Conservation (phyloP, 371 early-diverging fungal genomes). For the Syncephalastrum monosporum region DNA sequence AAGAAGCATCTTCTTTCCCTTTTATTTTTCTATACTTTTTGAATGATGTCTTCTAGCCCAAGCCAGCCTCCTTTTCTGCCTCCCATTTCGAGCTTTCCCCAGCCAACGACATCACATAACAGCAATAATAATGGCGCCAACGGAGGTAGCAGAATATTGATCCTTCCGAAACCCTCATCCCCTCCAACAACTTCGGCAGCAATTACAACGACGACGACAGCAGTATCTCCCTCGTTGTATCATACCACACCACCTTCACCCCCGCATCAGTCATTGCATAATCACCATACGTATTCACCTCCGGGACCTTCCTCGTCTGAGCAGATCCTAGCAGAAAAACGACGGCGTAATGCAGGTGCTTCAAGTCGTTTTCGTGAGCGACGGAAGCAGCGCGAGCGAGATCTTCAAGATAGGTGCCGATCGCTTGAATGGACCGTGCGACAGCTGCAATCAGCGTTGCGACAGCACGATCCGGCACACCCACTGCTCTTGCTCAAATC, state of each 20-base stretch:
- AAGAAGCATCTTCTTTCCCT: background rate
- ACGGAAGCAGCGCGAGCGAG: slow-evolving; percentile 57
- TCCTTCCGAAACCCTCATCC: slow-evolving; percentile 11
- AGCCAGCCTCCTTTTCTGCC: slow-evolving; percentile 12
- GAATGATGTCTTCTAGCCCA: slow-evolving; percentile 5
- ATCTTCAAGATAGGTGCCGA: slow-evolving; percentile 49
- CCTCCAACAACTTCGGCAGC: slow-evolving; percentile 6
- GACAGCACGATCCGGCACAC: slow-evolving; percentile 26
- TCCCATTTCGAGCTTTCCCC: slow-evolving; percentile 17
- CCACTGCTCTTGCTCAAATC: slow-evolving; percentile 11
- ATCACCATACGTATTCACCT: background rate
- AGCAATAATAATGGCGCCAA: no score
- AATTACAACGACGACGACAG: slow-evolving; percentile 2
- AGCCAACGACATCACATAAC: background rate
- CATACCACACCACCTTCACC: slow-evolving; percentile 3
- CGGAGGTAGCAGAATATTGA: background rate
- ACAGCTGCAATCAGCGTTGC: slow-evolving; percentile 38
- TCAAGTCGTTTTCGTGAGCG: slow-evolving; percentile 59
- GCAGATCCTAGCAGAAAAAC: slow-evolving; percentile 56
- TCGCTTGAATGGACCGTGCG: slow-evolving; percentile 48
- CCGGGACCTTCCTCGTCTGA: slow-evolving; percentile 21
- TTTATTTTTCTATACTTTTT: background rate
- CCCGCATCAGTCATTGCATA: background rate
- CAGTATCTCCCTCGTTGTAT: background rate
- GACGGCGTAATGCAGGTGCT: slow-evolving; percentile 57